Base-by-base conservation (phyloP, 2,329 filamentous ascomycete species). In the Atkinsonella texensis region DNA sequence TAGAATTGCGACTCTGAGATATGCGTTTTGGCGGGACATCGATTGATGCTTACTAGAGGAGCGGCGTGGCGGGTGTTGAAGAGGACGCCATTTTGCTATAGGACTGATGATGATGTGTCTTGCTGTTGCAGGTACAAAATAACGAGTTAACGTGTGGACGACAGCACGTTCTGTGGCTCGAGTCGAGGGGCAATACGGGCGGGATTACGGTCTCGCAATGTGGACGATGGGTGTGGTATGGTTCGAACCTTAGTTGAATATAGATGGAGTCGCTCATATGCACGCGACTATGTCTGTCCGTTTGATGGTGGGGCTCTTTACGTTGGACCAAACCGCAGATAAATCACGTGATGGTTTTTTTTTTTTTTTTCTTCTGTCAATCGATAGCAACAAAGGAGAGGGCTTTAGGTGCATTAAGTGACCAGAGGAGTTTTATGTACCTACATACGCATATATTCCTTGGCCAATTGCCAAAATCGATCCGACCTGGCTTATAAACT, bases 71-170 rank as follows among this genome's bases (percentile, higher is more conserved):
- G 33, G 78, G 72, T 58, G 77, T 77, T 48, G 84, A 87, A 53
- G 83, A 86, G 54, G 84, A 87, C 54, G 84, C 83, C 84, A 87
- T 87, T n/a, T 48, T 50, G 44, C n/a, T 28, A 18, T 33, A 6
- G 20, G 35, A 20, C 8, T 6, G 13, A 39, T 39, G 10, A 4
- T 10, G 48, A 23, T 43, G 10, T 17, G 15, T 8, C n/a, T 3
- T 28, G 18, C 17, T 20, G 17, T 43, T 15, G 12, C 5, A 43
- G 18, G 12, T 12, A 43, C 12, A 28, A 2, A 23, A 46, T 46
- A 15, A n/a, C 20, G 40, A 13, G 28, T 12, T 20, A 11, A 32
- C 8, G 15, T 10, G 32, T 41, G 23, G 23, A 13, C 9, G 23
- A 9, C 20, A 23, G 41, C 23, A 4, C 17, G 11, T 13, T 32